A percentile compares a stretch with the other conserved stretches of the same genome.
Conservation (phyloP, 257 asterid species). For the Jacaranda mimosifolia region DNA sequence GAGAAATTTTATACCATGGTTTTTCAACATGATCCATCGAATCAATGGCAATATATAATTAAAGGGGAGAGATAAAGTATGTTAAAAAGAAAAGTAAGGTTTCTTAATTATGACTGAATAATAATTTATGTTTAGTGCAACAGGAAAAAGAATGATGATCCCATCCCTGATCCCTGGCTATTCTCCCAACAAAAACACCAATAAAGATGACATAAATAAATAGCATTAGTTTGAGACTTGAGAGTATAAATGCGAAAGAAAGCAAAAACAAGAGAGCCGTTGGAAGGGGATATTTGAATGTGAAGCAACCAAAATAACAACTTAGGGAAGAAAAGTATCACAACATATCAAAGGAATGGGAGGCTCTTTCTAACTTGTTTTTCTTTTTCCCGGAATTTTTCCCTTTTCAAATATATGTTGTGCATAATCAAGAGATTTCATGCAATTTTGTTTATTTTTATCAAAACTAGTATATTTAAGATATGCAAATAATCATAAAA, state of each 20-base stretch:
- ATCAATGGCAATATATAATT: too few species aligned
- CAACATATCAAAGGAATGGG: neutral
- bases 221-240: constrained; percentile 1
- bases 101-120: neutral
- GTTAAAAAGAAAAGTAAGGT: neutral
- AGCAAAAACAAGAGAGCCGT: constrained; percentile 27
- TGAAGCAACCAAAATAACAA: constrained; percentile 22
- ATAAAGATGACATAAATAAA: neutral
- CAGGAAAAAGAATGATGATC: neutral
- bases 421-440: too few species aligned
- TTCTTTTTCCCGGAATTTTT: neutral
- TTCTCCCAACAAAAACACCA: neutral
- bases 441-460: too few species aligned
- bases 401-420: too few species aligned
- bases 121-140: neutral
- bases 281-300: constrained; percentile 20
- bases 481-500: too few species aligned
- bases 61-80: neutral
- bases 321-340: constrained; percentile 25
- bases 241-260: neutral
- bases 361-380: neutral
- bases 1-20: too few species aligned
- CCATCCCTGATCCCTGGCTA: too few species aligned
- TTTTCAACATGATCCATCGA: too few species aligned
- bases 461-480: too few species aligned